Evolutionary conservation across 2,329 filamentous ascomycete species (phyloP).

Genomic region (Cytospora chrysosperma): DNA sequence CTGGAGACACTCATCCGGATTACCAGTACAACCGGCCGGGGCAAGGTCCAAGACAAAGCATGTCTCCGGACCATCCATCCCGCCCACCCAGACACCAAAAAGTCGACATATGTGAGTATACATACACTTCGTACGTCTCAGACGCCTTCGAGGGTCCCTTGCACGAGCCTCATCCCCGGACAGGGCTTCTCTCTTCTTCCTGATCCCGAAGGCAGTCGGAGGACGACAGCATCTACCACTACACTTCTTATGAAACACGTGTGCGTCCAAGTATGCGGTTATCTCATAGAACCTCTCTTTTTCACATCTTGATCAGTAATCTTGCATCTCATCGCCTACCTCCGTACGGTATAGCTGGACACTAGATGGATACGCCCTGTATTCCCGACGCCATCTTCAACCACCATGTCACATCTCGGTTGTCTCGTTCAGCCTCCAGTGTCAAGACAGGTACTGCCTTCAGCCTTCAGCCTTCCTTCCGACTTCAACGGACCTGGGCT

Average conservation of each 20-base stretch:
- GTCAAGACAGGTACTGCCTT: neutral
- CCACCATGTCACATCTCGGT: neutral
- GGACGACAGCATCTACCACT: neutral
- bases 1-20: no score
- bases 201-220: constrained; percentile 9
- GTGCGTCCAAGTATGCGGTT: constrained; percentile 5
- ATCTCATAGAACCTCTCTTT: neutral
- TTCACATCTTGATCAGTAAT: constrained; percentile 11
- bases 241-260: constrained; percentile 1
- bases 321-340: constrained; percentile 3
- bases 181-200: neutral
- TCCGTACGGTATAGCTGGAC: neutral
- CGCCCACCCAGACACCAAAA: no score
- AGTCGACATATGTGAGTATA: no score
- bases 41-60: neutral
- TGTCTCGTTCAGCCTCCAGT: neutral
- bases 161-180: neutral
- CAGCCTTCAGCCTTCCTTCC: neutral
- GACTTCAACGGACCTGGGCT: neutral
- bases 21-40: no score
- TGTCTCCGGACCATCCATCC: neutral
- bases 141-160: neutral
- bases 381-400: neutral
- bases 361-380: neutral
- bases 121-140: neutral